A percentile compares a stretch with the other conserved stretches of the same genome.
Evolutionary conservation across 768 basidiomycete species (phyloP).

Genomic region (Phlegmacium glaucopus): DNA sequence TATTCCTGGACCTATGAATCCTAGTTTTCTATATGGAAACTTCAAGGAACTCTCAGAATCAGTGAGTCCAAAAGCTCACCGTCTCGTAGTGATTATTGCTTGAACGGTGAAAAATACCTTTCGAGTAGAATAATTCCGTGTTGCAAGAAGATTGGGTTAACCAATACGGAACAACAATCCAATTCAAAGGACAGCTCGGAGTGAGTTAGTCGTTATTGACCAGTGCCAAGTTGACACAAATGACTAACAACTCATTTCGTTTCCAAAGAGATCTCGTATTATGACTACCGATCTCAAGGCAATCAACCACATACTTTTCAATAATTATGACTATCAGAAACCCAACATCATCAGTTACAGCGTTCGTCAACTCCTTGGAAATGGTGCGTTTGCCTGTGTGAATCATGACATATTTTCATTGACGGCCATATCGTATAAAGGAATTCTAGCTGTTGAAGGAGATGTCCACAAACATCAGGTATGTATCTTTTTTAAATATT

Average conservation of each 20-base stretch:
- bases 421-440: slow-evolving; percentile 20
- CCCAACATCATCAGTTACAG: slow-evolving; percentile 34
- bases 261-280: slow-evolving; percentile 34
- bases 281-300: slow-evolving; percentile 61
- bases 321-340: slow-evolving; percentile 52
- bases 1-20: too few relatives aligned
- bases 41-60: too few relatives aligned
- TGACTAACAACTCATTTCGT: neutral
- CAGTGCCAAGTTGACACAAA: neutral
- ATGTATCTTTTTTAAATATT: too few relatives aligned
- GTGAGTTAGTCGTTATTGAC: slow-evolving; percentile 24
- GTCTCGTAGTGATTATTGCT: too few relatives aligned
- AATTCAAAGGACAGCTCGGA: slow-evolving; percentile 37
- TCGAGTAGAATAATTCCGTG: too few relatives aligned
- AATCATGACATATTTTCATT: neutral
- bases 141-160: too few relatives aligned
- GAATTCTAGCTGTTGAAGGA: slow-evolving; percentile 45
- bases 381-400: slow-evolving; percentile 20
- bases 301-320: slow-evolving; percentile 56
- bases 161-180: too few relatives aligned
- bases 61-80: too few relatives aligned
- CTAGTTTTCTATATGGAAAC: too few relatives aligned
- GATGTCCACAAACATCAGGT: slow-evolving; percentile 44
- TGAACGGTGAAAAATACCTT: too few relatives aligned
- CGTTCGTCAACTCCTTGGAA: slow-evolving; percentile 39